Evolutionary conservation across 495 filamentous ascomycete species (phyloP).

Genomic region (Aspergillus biplanus): DNA sequence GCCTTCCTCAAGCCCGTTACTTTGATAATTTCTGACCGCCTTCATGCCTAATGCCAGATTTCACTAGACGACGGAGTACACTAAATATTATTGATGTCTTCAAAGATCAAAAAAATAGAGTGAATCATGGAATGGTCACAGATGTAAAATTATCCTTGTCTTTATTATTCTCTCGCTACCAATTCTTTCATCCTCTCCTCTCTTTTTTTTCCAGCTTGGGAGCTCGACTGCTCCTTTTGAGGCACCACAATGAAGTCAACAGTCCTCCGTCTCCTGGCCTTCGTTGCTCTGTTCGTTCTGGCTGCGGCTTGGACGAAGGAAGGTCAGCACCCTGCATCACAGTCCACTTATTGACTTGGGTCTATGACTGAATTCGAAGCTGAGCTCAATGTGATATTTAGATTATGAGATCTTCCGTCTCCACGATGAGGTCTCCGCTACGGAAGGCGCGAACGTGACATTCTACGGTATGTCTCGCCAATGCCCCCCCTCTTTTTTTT

Average conservation of each 20-base stretch:
- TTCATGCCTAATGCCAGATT: slow-evolving; percentile 24
- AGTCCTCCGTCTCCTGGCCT: slow-evolving; percentile 35
- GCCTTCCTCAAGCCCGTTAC: neutral
- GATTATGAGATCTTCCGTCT: slow-evolving; percentile 98
- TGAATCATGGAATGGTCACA: neutral
- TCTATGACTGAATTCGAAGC: neutral
- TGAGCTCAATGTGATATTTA: slow-evolving; percentile 36
- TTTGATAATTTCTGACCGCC: slow-evolving; percentile 9
- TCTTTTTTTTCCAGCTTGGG: slow-evolving; percentile 22
- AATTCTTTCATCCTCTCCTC: slow-evolving; percentile 13
- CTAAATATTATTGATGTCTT: slow-evolving; percentile 5
- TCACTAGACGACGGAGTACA: slow-evolving; percentile 4
- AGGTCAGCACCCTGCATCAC: slow-evolving; percentile 53
- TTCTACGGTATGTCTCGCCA: slow-evolving; percentile 72
- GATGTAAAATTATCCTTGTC: slow-evolving; percentile 1
- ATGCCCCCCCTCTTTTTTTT: neutral
- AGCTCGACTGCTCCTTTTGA: slow-evolving; percentile 35
- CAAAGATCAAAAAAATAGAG: neutral
- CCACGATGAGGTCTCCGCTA: slow-evolving; percentile 75
- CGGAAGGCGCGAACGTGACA: slow-evolving; percentile 79
- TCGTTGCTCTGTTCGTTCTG: slow-evolving; percentile 56
- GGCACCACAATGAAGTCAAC: slow-evolving; percentile 42
- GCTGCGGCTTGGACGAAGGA: slow-evolving; percentile 83
- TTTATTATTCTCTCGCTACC: neutral
- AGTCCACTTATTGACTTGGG: slow-evolving; percentile 2